Evolutionary conservation across 441 rosid genomes (phyloP).

Genomic region (Bruguiera hainesii): DNA sequence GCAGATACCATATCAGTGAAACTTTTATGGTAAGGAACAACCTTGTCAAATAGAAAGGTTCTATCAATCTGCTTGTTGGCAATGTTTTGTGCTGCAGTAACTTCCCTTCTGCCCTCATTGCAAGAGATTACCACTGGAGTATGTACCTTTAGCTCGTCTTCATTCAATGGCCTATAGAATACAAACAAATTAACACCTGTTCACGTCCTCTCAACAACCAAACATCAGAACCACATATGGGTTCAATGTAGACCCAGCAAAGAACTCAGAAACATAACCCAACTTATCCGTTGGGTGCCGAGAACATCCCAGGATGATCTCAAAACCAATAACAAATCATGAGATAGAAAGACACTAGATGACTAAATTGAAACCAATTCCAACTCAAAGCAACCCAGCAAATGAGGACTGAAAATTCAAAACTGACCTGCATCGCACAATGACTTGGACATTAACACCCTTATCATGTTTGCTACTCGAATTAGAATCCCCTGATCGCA

Average conservation of each 20-base stretch:
- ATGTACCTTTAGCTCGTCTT: constrained; percentile 68
- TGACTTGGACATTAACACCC: constrained; percentile 96
- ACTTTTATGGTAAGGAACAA: constrained; percentile 15
- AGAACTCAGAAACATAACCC: no score
- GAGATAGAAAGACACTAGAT: no score
- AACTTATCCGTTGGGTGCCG: no score
- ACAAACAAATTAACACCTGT: constrained; percentile 8
- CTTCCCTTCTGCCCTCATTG: constrained; percentile 83
- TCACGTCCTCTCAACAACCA: neutral
- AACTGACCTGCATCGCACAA: constrained; percentile 90
- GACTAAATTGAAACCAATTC: no score
- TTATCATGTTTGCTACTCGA: constrained; percentile 68
- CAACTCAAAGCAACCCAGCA: no score
- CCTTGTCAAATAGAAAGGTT: constrained; percentile 94
- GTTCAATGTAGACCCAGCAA: no score
- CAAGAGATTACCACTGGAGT: constrained; percentile 86
- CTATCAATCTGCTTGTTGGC: constrained; percentile 97
- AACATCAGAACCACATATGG: neutral
- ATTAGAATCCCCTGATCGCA: constrained; percentile 72
- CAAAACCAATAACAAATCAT: no score
- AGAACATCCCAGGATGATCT: no score
- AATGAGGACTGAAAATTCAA: no score
- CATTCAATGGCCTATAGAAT: constrained; percentile 71
- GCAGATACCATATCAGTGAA: neutral
- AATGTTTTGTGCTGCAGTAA: constrained; percentile 70